Evolutionary conservation across 345 rosid species (phyloP).

Genomic region (Syzygium oleosum): DNA sequence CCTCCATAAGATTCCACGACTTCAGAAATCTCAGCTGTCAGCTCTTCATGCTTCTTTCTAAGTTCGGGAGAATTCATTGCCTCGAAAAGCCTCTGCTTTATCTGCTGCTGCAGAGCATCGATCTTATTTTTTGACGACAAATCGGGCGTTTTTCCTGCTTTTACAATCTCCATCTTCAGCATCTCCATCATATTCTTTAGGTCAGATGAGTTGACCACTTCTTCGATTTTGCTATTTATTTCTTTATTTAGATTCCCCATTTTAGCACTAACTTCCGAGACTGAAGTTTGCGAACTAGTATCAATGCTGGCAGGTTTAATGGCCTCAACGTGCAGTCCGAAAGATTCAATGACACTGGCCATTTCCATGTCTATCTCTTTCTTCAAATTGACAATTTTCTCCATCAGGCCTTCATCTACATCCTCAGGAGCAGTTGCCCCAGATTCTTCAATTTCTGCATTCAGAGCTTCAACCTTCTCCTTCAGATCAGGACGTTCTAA

Average conservation of each 20-base stretch:
- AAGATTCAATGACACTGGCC: conserved; percentile 33
- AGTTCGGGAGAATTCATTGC: conserved; percentile 46
- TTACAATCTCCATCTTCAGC: conserved; percentile 54
- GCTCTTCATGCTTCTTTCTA: conserved; percentile 45
- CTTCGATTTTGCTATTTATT: conserved; percentile 46
- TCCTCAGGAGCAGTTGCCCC: conserved; percentile 50
- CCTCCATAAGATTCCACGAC: conserved; percentile 23
- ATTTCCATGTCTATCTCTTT: conserved; percentile 49
- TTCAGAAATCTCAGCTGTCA: conserved; percentile 36
- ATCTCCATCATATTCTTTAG: conserved; percentile 49
- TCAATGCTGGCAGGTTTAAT: conserved; percentile 26
- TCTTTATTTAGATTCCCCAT: conserved; percentile 42
- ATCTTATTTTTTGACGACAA: conserved; percentile 33
- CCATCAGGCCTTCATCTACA: conserved; percentile 45
- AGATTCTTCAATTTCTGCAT: conserved; percentile 37
- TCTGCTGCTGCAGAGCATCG: conserved; percentile 47
- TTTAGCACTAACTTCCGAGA: conserved; percentile 26
- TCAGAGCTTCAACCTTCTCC: conserved; percentile 56
- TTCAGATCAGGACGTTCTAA: conserved; percentile 43
- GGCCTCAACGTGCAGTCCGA: conserved; percentile 47
- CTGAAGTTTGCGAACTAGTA: conserved; percentile 18
- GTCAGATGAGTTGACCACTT: conserved; percentile 39
- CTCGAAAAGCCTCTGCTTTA: conserved; percentile 47
- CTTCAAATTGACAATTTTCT: conserved; percentile 35
- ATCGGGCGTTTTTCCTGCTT: conserved; percentile 45